Evolutionary conservation across 208 protist species (phyloP), one percentile per base, ranked within the genome.

Genomic region (Acanthamoeba royreba): DNA sequence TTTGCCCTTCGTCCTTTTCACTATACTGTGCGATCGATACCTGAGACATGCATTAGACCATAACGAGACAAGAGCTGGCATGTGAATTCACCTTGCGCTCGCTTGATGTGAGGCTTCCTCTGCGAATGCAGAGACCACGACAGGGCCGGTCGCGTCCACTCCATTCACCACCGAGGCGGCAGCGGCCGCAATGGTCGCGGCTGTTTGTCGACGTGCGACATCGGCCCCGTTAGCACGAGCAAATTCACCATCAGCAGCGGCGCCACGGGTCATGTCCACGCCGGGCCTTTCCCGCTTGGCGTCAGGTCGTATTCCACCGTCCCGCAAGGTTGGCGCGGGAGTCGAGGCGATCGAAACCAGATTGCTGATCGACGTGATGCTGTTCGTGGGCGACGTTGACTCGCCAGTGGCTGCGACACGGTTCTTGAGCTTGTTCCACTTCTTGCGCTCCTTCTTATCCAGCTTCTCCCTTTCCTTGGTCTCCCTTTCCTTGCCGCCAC

Each of bases 351-450:
- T 77, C 33, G 25, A 2, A 38, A 38, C 25, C 15, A 77, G 63
- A 4, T 28, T 45, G 33, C 33, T 38, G 63, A 77, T 77, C 33
- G 63, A 77, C 15, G 63, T 77, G 63, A 77, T 77, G 63, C 63
- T 77, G 63, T 77, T 77, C 33, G 63, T 77, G 63, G 63, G 63
- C 33, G 63, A 77, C 7, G 63, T 77, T 4, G 63, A 77, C 15
- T 77, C 63, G 63, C 63, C 63, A 28, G 43, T 28, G 3, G 63
- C 28, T n/a, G n/a, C n/a, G n/a, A n/a, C n/a, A 11, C 63, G 63
- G 63, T 38, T 77, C 63, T 77, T 77, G 63, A 77, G 77, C 77
- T 86, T 55, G 40, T 86, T 47, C 77, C 46, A 58, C 45, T 86
- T 86, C 43, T 86, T 86, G 45, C 46, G 77, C 43, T 86, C 77